Conservation (phyloP, 2,329 filamentous ascomycete species). For the Kalaharituber pfeilii region DNA sequence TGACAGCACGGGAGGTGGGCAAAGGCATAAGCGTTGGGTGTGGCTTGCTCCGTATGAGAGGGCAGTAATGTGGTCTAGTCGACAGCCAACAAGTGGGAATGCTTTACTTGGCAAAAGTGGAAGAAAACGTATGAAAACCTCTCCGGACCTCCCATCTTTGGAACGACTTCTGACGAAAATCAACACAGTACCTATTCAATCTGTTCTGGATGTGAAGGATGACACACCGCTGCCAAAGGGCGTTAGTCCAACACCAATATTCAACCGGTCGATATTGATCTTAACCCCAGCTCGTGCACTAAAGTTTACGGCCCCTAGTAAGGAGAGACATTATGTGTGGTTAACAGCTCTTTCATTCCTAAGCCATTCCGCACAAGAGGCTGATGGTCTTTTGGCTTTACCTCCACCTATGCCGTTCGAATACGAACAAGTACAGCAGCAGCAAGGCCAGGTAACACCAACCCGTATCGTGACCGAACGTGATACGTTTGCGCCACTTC, state of each 20-base stretch:
- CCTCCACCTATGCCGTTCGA: slow-evolving; percentile 34
- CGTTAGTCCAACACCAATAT: slow-evolving; percentile 34
- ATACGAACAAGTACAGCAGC: slow-evolving; percentile 20
- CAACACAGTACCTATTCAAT: slow-evolving; percentile 67
- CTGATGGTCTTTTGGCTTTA: slow-evolving; percentile 51
- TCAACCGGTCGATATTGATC: slow-evolving; percentile 89
- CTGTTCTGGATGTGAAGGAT: slow-evolving; percentile 91
- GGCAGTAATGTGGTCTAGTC: slow-evolving; percentile 94
- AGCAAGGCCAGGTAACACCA: slow-evolving; percentile 36
- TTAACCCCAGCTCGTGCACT: slow-evolving; percentile 81
- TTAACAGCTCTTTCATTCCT: slow-evolving; percentile 87
- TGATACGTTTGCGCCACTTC: slow-evolving; percentile 34
- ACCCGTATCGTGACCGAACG: slow-evolving; percentile 34
- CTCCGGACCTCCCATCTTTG: slow-evolving; percentile 16
- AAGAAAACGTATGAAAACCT: slow-evolving; percentile 49
- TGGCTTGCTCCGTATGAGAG: slow-evolving; percentile 96
- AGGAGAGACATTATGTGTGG: slow-evolving; percentile 88
- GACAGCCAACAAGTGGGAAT: slow-evolving; percentile 75
- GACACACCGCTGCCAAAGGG: slow-evolving; percentile 58
- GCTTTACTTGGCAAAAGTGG: slow-evolving; percentile 88
- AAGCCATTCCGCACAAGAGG: slow-evolving; percentile 67
- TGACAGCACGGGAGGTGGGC: slow-evolving; percentile 47
- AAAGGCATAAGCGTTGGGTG: slow-evolving; percentile 86
- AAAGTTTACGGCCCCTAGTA: slow-evolving; percentile 74
- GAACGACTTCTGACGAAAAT: slow-evolving; percentile 19